A percentile compares a stretch with the other conserved stretches of the same genome.
These are phyloP conservation scores for Dothideomycetes sp. DNA, from an alignment of 2,329 filamentous ascomycete species.

Conservation along the genomic window DNA sequence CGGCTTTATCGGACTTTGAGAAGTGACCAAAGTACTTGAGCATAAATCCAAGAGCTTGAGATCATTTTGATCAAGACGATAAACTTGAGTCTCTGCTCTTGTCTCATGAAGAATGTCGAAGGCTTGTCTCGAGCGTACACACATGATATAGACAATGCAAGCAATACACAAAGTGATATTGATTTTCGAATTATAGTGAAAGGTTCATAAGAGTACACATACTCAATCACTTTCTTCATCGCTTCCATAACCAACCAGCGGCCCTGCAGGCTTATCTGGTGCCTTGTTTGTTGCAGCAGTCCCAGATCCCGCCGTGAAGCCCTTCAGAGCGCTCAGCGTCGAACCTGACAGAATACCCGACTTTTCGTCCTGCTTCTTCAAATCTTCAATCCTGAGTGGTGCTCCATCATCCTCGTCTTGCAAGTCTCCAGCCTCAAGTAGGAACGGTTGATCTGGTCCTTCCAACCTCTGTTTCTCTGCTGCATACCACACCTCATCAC, in stretches of 20 bases:
- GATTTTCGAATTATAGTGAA: background rate
- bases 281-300: constrained; percentile 41
- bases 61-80: too few species aligned
- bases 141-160: too few species aligned
- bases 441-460: constrained; percentile 51
- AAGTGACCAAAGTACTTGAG: too few species aligned
- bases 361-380: constrained; percentile 32
- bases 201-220: too few species aligned
- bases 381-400: constrained; percentile 37
- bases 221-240: constrained; percentile 64
- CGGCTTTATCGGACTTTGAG: too few species aligned
- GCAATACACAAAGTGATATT: background rate
- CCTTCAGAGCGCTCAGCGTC: constrained; percentile 70
- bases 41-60: too few species aligned
- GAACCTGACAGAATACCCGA: constrained; percentile 70
- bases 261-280: constrained; percentile 51
- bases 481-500: constrained; percentile 88
- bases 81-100: too few species aligned
- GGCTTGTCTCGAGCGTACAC: too few species aligned
- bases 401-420: constrained; percentile 31
- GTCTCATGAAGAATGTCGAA: too few species aligned
- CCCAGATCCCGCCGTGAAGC: constrained; percentile 36
- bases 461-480: constrained; percentile 61
- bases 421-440: constrained; percentile 51
- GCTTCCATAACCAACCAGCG: constrained; percentile 81